phyloP scores from a whole-genome alignment of 805 yeast genomes.

The Ogataea chonburiensis region DNA sequence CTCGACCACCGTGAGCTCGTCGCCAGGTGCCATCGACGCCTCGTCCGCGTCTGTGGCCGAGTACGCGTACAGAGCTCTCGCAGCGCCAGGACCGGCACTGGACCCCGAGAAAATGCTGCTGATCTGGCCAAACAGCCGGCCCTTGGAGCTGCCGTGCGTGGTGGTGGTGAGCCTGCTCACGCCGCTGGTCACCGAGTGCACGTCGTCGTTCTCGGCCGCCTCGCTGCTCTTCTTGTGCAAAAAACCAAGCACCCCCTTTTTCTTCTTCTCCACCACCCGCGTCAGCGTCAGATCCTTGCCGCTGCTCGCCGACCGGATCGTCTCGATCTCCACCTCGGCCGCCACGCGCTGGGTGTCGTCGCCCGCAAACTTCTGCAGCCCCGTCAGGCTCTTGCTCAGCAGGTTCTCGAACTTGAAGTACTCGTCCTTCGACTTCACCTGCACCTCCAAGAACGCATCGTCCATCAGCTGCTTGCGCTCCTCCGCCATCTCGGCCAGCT shows the following conservation, averaged over 20 bases:
- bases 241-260: slow-evolving; percentile 53
- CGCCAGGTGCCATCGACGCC: slow-evolving; percentile 59
- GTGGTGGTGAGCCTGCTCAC: slow-evolving; percentile 29
- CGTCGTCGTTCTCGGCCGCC: slow-evolving; percentile 24
- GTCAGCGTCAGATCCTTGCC: slow-evolving; percentile 66
- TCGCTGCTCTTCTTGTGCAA: slow-evolving; percentile 23
- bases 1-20: slow-evolving; percentile 53
- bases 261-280: slow-evolving; percentile 50
- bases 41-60: slow-evolving; percentile 76
- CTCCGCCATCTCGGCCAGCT: slow-evolving; percentile 41
- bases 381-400: slow-evolving; percentile 49
- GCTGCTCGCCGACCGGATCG: slow-evolving; percentile 81
- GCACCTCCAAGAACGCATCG: slow-evolving; percentile 36
- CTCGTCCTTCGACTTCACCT: slow-evolving; percentile 39
- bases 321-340: slow-evolving; percentile 85
- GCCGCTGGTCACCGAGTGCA: slow-evolving; percentile 29
- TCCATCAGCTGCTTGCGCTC: slow-evolving; percentile 36
- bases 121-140: slow-evolving; percentile 29
- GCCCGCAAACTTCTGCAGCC: slow-evolving; percentile 61
- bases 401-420: slow-evolving; percentile 47
- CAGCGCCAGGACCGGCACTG: slow-evolving; percentile 14
- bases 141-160: slow-evolving; percentile 22
- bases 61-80: slow-evolving; percentile 62
- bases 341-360: slow-evolving; percentile 73
- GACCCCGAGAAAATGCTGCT: slow-evolving; percentile 20